These are phyloP conservation scores for Xylaria sp. DNA, from an alignment of 2,329 filamentous ascomycete species.

Conservation along the genomic window DNA sequence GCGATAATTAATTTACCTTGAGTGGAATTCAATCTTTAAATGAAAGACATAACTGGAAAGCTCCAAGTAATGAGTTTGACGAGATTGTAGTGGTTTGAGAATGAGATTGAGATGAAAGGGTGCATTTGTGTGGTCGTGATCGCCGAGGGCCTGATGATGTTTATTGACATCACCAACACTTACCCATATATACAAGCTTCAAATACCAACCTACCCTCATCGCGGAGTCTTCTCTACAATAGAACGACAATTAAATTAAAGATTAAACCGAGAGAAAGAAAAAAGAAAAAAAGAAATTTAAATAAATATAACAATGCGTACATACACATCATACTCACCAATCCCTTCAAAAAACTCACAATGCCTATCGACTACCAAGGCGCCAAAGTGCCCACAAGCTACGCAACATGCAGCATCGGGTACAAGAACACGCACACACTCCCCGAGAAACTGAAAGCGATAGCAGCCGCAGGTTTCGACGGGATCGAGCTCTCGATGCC, in stretches of 20 bases:
- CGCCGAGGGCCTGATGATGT: conserved; percentile 9
- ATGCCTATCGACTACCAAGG: conserved; percentile 38
- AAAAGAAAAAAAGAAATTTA: not conserved
- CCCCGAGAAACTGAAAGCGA: conserved; percentile 64
- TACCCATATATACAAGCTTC: not conserved
- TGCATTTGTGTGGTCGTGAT: not conserved
- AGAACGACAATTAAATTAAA: too few relatives aligned
- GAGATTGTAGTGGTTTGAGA: not conserved
- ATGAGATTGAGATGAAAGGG: conserved; percentile 4
- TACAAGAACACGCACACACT: conserved; percentile 53
- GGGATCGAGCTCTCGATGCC: conserved; percentile 75
- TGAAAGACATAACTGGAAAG: fast-evolving
- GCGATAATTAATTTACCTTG: not conserved
- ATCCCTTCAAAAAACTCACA: not conserved
- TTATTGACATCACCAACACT: conserved; percentile 22
- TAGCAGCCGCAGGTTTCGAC: conserved; percentile 67
- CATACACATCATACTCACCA: not conserved
- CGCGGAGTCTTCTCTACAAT: too few relatives aligned
- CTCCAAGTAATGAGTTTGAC: not conserved
- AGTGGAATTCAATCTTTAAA: not conserved
- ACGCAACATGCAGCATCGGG: conserved; percentile 42
- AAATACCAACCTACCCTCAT: not conserved
- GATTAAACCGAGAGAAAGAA: too few relatives aligned
- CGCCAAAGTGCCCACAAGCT: conserved; percentile 37
- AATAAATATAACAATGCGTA: not conserved